phyloP scores from a whole-genome alignment of 106 monocot species.

The Alisma plantagoaquatica region DNA sequence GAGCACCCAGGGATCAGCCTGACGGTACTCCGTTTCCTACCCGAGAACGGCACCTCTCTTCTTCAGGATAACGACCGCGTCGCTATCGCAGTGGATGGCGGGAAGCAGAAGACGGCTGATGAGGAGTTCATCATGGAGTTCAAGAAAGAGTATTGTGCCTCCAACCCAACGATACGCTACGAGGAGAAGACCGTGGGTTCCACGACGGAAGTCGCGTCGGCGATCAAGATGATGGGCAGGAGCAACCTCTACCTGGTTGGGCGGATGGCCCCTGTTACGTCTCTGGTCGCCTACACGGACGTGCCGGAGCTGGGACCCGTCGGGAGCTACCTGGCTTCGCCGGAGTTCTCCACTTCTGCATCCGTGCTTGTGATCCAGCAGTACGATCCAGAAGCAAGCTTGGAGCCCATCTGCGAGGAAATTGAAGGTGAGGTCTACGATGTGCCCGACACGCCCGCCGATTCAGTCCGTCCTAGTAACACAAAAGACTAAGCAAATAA shows the following conservation, averaged over 20 bases:
- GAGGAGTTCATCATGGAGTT: too few relatives aligned
- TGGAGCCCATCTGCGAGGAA: slow-evolving; percentile 1
- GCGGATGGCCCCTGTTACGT: neutral
- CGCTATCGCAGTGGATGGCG: too few relatives aligned
- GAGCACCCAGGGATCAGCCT: too few relatives aligned
- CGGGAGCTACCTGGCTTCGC: slow-evolving; percentile 17
- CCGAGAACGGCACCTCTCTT: too few relatives aligned
- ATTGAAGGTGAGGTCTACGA: slow-evolving; percentile 1
- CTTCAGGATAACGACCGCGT: too few relatives aligned
- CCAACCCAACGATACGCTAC: too few relatives aligned
- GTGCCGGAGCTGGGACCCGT: slow-evolving; percentile 15
- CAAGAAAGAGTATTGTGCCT: too few relatives aligned
- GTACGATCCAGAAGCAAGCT: slow-evolving; percentile 8
- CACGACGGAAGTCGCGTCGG: neutral
- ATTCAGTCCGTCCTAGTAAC: too few relatives aligned
- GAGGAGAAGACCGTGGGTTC: too few relatives aligned
- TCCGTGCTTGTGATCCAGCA: slow-evolving; percentile 19
- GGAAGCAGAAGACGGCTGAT: too few relatives aligned
- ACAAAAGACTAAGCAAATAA: too few relatives aligned
- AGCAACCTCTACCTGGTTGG: slow-evolving; percentile 19
- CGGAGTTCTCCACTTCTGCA: slow-evolving; percentile 17
- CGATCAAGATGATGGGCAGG: slow-evolving; percentile 7
- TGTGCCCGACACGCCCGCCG: slow-evolving; percentile 9
- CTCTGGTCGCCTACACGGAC: slow-evolving; percentile 7
- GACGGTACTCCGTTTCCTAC: too few relatives aligned